phyloP scores from a whole-genome alignment of 108 stramenopile species.

The Nitzschia palea region DNA sequence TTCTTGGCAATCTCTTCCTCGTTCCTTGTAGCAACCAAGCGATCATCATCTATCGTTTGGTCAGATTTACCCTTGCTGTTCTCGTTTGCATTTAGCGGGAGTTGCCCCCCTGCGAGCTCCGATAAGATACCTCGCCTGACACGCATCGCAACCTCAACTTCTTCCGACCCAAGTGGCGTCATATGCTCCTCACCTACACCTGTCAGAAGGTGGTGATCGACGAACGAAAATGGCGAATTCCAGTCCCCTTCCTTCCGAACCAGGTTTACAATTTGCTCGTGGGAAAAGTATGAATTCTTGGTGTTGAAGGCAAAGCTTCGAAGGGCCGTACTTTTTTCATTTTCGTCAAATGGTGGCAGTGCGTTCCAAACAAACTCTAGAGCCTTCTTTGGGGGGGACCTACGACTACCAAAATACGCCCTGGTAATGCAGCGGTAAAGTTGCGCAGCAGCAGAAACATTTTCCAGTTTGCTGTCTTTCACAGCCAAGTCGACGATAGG shows the following conservation, averaged over 20 bases:
- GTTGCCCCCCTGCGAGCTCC: slow-evolving; percentile 61
- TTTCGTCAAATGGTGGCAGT: slow-evolving; percentile 59
- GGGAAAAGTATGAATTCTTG: slow-evolving; percentile 20
- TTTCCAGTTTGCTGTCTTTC: slow-evolving; percentile 51
- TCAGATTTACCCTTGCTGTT: slow-evolving; percentile 19
- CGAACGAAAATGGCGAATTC: slow-evolving; percentile 24
- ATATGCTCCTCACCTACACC: neutral
- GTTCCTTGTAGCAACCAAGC: slow-evolving; percentile 43
- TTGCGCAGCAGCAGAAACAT: slow-evolving; percentile 55
- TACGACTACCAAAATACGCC: slow-evolving; percentile 58
- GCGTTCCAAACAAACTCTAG: slow-evolving; percentile 57
- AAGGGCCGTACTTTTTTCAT: slow-evolving; percentile 44
- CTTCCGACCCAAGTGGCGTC: neutral
- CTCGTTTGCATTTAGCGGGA: slow-evolving; percentile 38
- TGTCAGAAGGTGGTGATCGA: neutral
- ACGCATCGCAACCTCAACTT: slow-evolving; percentile 10
- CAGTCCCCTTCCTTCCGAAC: slow-evolving; percentile 15
- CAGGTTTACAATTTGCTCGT: slow-evolving; percentile 13
- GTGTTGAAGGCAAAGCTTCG: slow-evolving; percentile 55
- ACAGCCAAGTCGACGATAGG: slow-evolving; percentile 7
- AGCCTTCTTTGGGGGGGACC: slow-evolving; percentile 63
- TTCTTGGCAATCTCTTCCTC: slow-evolving; percentile 69
- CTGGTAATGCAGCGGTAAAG: slow-evolving; percentile 80
- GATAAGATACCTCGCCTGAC: slow-evolving; percentile 44
- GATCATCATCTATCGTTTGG: slow-evolving; percentile 40